Base-by-base conservation (phyloP, 2,329 filamentous ascomycete species). In the Pyrenochaeta sp. region DNA sequence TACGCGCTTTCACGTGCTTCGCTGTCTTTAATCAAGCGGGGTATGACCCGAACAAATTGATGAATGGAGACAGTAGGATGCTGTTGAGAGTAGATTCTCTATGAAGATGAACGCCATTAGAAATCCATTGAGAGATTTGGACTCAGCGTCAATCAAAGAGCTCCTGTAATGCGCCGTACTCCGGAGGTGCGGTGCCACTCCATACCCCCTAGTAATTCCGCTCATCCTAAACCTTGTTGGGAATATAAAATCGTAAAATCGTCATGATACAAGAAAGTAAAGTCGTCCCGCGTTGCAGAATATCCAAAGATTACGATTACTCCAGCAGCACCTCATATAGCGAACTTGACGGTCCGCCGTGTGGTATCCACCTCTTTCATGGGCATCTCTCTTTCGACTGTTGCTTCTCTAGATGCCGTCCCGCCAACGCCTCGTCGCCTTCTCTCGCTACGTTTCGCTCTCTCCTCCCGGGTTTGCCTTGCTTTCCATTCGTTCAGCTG, bases 401-500 rank as follows among this genome's bases (percentile, higher is more conserved):
- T 72, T 3, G 59, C 50, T 45, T 77, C 73, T 54, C 72, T 62
- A 8, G 71, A 75, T 2, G 65, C 62, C 7, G 61, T 61, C 15
- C 64, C 66, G 19, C 71, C 67, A 15, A 74, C 59, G 5, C 73
- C 78, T 53, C 73, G 65, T 37, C 69, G 68, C 40, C 86, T 79
- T 65, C 82, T 78, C 65, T 87, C 84, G 61, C 81, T 82, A 63
- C 87, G 79, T 68, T 79, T 82, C 61, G 86, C 83, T 62, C 87
- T 79, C 32, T 85, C 86, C 68, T 89, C 87, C 54, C 80, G 77
- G 24, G 84, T 83, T 70, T 89, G 86, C 39, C 87, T 78, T 40
- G 78, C 80, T 66, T 83, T 85, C 85, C 86, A 89, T 51, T 88
- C 85, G 30, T 79, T 77, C 40, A 89, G 75, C 70, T 89, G 87